Conservation (phyloP, 176 grass and related monocot genomes). For the Cocos nucifera region DNA sequence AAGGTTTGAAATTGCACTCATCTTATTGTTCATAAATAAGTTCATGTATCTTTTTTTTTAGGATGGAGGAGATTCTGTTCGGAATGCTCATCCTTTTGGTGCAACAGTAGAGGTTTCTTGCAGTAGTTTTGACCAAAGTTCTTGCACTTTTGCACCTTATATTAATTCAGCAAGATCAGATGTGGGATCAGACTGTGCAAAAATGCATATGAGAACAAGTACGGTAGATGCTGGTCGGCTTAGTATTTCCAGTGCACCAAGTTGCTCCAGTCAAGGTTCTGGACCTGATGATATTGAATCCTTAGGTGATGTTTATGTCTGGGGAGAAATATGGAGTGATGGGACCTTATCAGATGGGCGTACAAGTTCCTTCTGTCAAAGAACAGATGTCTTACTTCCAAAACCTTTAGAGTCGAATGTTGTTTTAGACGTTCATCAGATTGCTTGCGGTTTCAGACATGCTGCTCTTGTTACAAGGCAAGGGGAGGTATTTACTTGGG, state of each 20-base stretch:
- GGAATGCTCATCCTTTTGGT: slow-evolving; percentile 26
- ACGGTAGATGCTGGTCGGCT: slow-evolving; percentile 54
- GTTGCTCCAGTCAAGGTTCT: slow-evolving; percentile 70
- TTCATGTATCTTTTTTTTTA: slow-evolving; percentile 20
- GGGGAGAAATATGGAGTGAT: slow-evolving; percentile 92
- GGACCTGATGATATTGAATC: slow-evolving; percentile 83
- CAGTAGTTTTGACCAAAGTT: slow-evolving; percentile 34
- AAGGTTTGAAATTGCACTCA: too few species aligned
- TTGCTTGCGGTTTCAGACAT: slow-evolving; percentile 69
- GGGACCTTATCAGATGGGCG: slow-evolving; percentile 36
- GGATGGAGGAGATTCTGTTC: slow-evolving; percentile 32
- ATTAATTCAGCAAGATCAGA: slow-evolving; percentile 57
- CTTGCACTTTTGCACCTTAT: slow-evolving; percentile 19
- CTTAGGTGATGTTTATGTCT: slow-evolving; percentile 94
- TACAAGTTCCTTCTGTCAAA: slow-evolving; percentile 31
- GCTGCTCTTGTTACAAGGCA: slow-evolving; percentile 80
- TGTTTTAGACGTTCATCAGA: slow-evolving; percentile 84
- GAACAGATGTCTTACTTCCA: slow-evolving; percentile 59
- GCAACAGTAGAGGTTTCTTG: slow-evolving; percentile 44
- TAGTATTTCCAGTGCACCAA: slow-evolving; percentile 83
- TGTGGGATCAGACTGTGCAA: slow-evolving; percentile 56
- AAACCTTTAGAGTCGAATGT: slow-evolving; percentile 90
- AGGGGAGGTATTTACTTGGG: slow-evolving; percentile 94
- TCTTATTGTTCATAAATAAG: too few species aligned
- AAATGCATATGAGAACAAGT: slow-evolving; percentile 81